Conservation (phyloP, 208 protist genomes). For the Trypanosoma congolense region DNA sequence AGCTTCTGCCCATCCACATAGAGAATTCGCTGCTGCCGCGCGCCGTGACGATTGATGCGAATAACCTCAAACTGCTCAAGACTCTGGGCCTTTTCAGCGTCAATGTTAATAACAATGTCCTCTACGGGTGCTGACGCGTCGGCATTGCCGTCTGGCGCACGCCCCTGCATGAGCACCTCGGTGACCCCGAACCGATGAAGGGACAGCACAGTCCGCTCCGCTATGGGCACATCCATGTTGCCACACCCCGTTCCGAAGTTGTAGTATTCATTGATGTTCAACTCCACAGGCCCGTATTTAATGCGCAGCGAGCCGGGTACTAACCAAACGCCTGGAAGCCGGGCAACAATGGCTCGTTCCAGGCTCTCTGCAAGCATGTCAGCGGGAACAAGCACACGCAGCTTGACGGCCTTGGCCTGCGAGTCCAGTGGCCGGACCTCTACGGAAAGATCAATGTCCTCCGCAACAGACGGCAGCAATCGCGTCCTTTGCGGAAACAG, state of each 20-base stretch:
- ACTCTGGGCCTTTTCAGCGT: constrained; percentile 60
- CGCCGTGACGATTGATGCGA: constrained; percentile 70
- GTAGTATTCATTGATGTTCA: constrained; percentile 86
- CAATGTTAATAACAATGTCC: constrained; percentile 79
- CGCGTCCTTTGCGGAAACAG: constrained; percentile 66
- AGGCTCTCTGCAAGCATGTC: constrained; percentile 79
- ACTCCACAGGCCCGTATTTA: constrained; percentile 71
- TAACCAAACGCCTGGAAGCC: constrained; percentile 59
- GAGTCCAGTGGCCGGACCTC: constrained; percentile 52
- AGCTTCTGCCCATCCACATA: constrained; percentile 80
- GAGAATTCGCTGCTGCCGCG: constrained; percentile 69
- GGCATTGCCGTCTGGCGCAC: constrained; percentile 49
- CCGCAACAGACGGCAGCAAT: constrained; percentile 47
- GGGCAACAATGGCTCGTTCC: constrained; percentile 52
- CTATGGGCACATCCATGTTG: constrained; percentile 64
- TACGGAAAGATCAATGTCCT: constrained; percentile 74
- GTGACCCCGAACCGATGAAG: constrained; percentile 80
- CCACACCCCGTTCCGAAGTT: constrained; percentile 83
- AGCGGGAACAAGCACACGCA: constrained; percentile 61
- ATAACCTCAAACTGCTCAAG: constrained; percentile 88
- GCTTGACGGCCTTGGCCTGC: constrained; percentile 47
- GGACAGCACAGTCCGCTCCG: constrained; percentile 76
- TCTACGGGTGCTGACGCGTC: constrained; percentile 24
- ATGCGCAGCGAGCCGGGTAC: constrained; percentile 79
- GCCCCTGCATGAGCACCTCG: constrained; percentile 72